These are phyloP conservation scores for Pyrenophora seminiperda DNA, from an alignment of 2,329 filamentous ascomycete genomes.

Conservation along the genomic window DNA sequence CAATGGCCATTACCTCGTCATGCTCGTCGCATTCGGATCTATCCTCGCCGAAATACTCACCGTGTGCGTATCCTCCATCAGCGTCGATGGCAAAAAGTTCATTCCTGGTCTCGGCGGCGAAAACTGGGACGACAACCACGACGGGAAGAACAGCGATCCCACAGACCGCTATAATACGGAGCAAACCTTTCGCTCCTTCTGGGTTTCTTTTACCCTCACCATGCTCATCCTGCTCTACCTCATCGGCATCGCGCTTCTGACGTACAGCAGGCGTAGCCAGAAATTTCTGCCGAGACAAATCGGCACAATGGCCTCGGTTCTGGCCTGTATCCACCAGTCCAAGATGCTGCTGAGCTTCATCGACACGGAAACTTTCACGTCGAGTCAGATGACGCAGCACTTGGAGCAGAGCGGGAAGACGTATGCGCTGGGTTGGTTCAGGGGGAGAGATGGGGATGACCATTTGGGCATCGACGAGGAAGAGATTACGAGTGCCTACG, in stretches of 20 bases:
- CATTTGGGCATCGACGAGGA: slow-evolving; percentile 82
- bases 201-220: slow-evolving; percentile 66
- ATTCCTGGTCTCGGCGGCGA: slow-evolving; percentile 43
- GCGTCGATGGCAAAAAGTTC: slow-evolving; percentile 68
- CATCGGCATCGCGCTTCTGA: slow-evolving; percentile 61
- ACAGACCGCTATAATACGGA: slow-evolving; percentile 43
- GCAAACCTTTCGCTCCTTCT: slow-evolving; percentile 64
- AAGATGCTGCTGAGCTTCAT: slow-evolving; percentile 81
- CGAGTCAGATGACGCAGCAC: slow-evolving; percentile 64
- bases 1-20: slow-evolving; percentile 69
- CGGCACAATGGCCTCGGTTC: slow-evolving; percentile 75
- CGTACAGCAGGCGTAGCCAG: slow-evolving; percentile 66
- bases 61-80: slow-evolving; percentile 69
- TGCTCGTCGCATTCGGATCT: slow-evolving; percentile 71
- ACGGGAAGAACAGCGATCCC: slow-evolving; percentile 1
- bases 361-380: slow-evolving; percentile 67
- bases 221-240: slow-evolving; percentile 70
- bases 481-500: slow-evolving; percentile 68
- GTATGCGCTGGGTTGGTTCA: slow-evolving; percentile 79
- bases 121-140: slow-evolving; percentile 16
- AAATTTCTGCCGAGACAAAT: slow-evolving; percentile 79
- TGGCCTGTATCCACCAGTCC: slow-evolving; percentile 79
- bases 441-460: slow-evolving; percentile 71
- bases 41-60: slow-evolving; percentile 76
- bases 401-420: slow-evolving; percentile 66